Evolutionary conservation across 306 rosid genomes (phyloP).

Genomic region (Pyrus pyrifolia): DNA sequence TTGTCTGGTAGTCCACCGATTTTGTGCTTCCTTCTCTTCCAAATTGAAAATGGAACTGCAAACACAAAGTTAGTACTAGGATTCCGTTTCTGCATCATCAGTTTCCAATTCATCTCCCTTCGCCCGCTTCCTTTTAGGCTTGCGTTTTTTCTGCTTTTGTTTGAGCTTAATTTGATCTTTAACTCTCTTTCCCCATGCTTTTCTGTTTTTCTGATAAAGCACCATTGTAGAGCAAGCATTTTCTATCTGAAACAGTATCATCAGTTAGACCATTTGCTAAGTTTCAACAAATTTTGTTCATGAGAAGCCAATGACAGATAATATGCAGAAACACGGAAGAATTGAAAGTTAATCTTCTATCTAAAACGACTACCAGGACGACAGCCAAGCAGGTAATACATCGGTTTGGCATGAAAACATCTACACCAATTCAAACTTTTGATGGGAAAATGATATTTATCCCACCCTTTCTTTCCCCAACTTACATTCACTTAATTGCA

Average conservation of each 20-base stretch:
- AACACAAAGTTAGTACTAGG: slow-evolving; percentile 10
- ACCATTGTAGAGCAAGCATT: slow-evolving; percentile 94
- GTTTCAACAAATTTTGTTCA: not conserved
- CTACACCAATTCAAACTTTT: not conserved
- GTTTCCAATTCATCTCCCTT: slow-evolving; percentile 26
- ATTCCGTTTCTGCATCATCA: slow-evolving; percentile 6
- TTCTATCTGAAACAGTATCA: slow-evolving; percentile 41
- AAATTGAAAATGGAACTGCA: not conserved
- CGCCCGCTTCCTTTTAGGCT: slow-evolving; percentile 52
- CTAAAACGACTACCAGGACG: not conserved
- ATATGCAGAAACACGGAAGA: not conserved
- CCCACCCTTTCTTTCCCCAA: not conserved
- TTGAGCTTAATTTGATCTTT: slow-evolving; percentile 52
- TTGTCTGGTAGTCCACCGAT: not conserved
- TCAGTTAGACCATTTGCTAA: not conserved
- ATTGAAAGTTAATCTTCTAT: not conserved
- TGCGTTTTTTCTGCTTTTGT: slow-evolving; percentile 65
- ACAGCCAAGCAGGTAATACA: not conserved
- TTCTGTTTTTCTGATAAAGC: slow-evolving; percentile 72
- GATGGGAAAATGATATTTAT: not conserved
- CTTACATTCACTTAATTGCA: not conserved
- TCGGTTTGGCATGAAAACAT: not conserved
- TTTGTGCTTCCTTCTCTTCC: not conserved
- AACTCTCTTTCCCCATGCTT: slow-evolving; percentile 65
- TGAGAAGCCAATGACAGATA: not conserved